These are phyloP conservation scores for Pyrenophora graminea DNA, from an alignment of 2,329 filamentous ascomycete species.

Conservation along the genomic window DNA sequence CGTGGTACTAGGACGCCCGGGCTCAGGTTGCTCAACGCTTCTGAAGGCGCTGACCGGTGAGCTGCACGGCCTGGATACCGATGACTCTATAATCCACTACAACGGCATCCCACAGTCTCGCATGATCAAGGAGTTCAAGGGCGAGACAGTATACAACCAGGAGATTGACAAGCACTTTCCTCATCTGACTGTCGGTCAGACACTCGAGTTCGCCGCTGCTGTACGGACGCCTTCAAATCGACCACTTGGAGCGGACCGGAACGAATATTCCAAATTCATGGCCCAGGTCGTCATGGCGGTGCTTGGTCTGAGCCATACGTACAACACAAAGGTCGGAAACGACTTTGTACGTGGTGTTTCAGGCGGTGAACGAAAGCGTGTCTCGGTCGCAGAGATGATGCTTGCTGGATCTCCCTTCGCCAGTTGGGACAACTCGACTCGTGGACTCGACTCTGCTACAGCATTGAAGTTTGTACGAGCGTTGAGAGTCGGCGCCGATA, in stretches of 20 bases:
- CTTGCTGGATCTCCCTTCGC: conserved; percentile 47
- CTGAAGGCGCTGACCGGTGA: conserved; percentile 66
- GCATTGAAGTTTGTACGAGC: conserved; percentile 63
- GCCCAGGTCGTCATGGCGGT: conserved; percentile 58
- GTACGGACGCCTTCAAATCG: conserved; percentile 55
- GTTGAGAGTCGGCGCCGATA: conserved; percentile 55
- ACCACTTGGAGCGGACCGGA: conserved; percentile 43
- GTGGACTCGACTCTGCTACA: conserved; percentile 51
- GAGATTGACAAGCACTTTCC: conserved; percentile 60
- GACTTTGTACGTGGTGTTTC: conserved; percentile 66
- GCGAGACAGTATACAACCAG: conserved; percentile 53
- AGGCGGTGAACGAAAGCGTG: conserved; percentile 65
- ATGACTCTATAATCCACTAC: conserved; percentile 63
- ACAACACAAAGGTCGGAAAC: conserved; percentile 60
- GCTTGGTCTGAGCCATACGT: conserved; percentile 60
- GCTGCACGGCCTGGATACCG: conserved; percentile 61
- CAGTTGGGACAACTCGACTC: conserved; percentile 54
- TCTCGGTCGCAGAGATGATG: conserved; percentile 62
- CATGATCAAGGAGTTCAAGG: conserved; percentile 54
- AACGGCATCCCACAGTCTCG: conserved; percentile 55
- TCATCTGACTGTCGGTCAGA: conserved; percentile 61
- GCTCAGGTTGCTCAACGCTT: conserved; percentile 66
- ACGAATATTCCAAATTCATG: conserved; percentile 53
- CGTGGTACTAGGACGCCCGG: conserved; percentile 54
- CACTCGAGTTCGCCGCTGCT: conserved; percentile 60